Conservation (phyloP, 1,284 basidiomycete genomes). For the Ceratobasidium sp. region DNA sequence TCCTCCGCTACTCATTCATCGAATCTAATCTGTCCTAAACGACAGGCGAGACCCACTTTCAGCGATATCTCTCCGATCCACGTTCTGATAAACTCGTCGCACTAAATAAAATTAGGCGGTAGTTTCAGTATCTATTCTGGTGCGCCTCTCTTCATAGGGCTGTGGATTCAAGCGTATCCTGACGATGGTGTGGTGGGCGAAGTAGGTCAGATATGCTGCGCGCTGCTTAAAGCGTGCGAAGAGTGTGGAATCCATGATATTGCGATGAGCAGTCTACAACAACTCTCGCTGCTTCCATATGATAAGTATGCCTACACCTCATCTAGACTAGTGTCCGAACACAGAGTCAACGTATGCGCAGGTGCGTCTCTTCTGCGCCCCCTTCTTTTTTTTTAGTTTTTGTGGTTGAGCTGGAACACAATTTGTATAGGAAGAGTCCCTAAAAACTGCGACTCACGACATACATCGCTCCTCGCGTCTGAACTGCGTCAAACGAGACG, state of each 20-base stretch:
- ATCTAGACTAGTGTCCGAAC: conserved; percentile 96
- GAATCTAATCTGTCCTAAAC: conserved; percentile 91
- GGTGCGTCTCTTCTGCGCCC: conserved; percentile 59
- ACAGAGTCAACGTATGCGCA: conserved; percentile 92
- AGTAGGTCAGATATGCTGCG: conserved; percentile 93
- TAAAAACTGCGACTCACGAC: conserved; percentile 96
- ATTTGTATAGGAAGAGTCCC: conserved; percentile 80
- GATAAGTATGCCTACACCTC: conserved; percentile 87
- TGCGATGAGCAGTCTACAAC: conserved; percentile 94
- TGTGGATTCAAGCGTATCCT: too few species aligned
- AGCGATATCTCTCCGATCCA: conserved; percentile 92
- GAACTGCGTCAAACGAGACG: conserved; percentile 86
- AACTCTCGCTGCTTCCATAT: conserved; percentile 96
- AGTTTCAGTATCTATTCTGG: conserved; percentile 92
- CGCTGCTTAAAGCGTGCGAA: conserved; percentile 90
- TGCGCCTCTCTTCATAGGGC: conserved; percentile 57
- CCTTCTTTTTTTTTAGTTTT: conserved; percentile 3
- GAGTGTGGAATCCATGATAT: conserved; percentile 91
- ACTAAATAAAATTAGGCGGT: conserved; percentile 90
- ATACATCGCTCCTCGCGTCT: conserved; percentile 90
- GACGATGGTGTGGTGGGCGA: too few species aligned
- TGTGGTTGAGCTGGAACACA: too few species aligned
- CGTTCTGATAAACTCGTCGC: conserved; percentile 79
- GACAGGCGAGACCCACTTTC: conserved; percentile 91
- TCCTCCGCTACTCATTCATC: conserved; percentile 93